Conservation (phyloP, 1,284 basidiomycete species). For the Heimioporus punctisporus region DNA sequence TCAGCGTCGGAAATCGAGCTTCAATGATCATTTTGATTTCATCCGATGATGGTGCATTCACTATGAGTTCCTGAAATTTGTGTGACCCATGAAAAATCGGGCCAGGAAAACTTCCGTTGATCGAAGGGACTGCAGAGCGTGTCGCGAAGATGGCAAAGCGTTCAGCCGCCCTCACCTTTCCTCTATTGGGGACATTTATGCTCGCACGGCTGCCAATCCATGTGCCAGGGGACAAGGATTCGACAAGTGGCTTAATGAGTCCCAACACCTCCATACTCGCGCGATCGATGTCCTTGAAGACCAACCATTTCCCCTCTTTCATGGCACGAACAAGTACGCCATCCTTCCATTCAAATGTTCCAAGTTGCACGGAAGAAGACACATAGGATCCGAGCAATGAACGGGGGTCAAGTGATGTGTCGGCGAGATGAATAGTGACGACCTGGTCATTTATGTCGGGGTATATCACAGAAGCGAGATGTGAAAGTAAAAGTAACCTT, state of each 20-base stretch:
- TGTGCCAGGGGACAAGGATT: slow-evolving; percentile 76
- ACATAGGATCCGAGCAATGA: slow-evolving; percentile 94
- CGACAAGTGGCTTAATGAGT: slow-evolving; percentile 80
- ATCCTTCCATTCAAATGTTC: slow-evolving; percentile 97
- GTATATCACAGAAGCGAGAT: slow-evolving; percentile 71
- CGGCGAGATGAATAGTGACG: slow-evolving; percentile 89
- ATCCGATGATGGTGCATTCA: slow-evolving; percentile 60
- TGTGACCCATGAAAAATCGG: slow-evolving; percentile 83
- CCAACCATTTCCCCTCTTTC: slow-evolving; percentile 91
- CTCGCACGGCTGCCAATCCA: slow-evolving; percentile 77
- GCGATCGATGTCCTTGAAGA: slow-evolving; percentile 93
- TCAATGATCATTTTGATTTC: slow-evolving; percentile 77
- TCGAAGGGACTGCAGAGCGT: slow-evolving; percentile 56
- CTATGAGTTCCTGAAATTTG: slow-evolving; percentile 75
- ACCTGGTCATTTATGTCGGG: slow-evolving; percentile 61
- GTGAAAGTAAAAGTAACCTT: slow-evolving; percentile 82
- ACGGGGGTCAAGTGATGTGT: slow-evolving; percentile 94
- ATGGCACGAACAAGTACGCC: slow-evolving; percentile 93
- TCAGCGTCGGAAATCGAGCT: slow-evolving; percentile 65
- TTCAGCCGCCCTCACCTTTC: slow-evolving; percentile 71
- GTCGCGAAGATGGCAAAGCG: slow-evolving; percentile 85
- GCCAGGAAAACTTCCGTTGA: slow-evolving; percentile 45
- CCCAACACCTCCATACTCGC: slow-evolving; percentile 89
- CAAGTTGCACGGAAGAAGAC: slow-evolving; percentile 85
- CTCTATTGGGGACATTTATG: slow-evolving; percentile 72